Percentiles rank a stretch among this genome's conserved stretches.
Conservation (phyloP, 768 basidiomycete genomes). For the Hericium coralloides region DNA sequence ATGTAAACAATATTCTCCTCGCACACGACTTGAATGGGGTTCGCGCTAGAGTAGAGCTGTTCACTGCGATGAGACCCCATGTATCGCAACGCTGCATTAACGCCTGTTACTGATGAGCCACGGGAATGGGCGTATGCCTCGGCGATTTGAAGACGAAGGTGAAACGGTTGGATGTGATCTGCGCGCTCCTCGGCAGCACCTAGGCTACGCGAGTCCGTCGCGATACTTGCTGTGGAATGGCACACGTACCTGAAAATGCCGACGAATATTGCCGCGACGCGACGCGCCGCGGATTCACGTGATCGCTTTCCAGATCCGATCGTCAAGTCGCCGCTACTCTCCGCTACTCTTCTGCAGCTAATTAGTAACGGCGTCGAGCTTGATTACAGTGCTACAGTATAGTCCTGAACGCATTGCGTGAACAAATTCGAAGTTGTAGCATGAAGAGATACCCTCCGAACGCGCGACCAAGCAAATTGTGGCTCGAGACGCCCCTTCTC, state of each 20-base stretch:
- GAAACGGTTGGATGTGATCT: slow-evolving; percentile 52
- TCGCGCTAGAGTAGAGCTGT: slow-evolving; percentile 46
- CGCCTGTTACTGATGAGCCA: slow-evolving; percentile 48
- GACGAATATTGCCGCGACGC: too few species aligned
- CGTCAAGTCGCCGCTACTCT: too few species aligned
- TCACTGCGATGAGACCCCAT: slow-evolving; percentile 43
- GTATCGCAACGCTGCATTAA: slow-evolving; percentile 21
- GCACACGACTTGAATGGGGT: slow-evolving; percentile 51
- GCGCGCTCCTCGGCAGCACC: slow-evolving; percentile 40
- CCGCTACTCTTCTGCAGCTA: too few species aligned
- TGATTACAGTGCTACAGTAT: too few species aligned
- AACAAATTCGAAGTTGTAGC: too few species aligned
- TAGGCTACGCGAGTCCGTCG: slow-evolving; percentile 22
- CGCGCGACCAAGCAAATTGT: slow-evolving; percentile 17
- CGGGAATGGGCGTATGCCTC: slow-evolving; percentile 35
- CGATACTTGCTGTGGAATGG: too few species aligned
- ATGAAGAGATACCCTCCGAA: too few species aligned
- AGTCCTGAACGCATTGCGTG: too few species aligned
- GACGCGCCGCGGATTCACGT: too few species aligned
- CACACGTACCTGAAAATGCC: too few species aligned
- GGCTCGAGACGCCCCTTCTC: slow-evolving; percentile 5
- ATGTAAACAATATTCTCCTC: slow-evolving; percentile 49
- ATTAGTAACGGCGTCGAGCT: too few species aligned
- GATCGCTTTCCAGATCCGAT: too few species aligned
- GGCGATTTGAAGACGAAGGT: slow-evolving; percentile 52